Evolutionary conservation across 1,139 yeast species (phyloP).

Genomic region (Kluyveromyces sp.): DNA sequence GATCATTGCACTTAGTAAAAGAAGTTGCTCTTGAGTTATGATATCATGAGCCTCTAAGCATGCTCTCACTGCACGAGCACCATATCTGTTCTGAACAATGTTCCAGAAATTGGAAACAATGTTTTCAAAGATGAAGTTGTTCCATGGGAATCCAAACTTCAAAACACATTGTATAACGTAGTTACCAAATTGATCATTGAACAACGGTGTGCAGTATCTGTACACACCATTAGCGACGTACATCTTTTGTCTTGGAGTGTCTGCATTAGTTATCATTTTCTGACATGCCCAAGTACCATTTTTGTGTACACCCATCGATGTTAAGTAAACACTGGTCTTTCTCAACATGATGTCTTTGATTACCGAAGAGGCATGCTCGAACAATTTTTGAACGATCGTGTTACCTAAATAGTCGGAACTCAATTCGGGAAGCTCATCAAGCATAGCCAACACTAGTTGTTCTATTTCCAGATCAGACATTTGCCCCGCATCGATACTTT

Average conservation of each 20-base stretch:
- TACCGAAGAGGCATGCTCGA: constrained; percentile 62
- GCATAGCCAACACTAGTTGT: constrained; percentile 75
- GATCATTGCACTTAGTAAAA: constrained; percentile 73
- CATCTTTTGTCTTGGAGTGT: constrained; percentile 60
- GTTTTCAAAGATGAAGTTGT: constrained; percentile 83
- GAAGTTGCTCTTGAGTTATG: constrained; percentile 58
- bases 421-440: constrained; percentile 83
- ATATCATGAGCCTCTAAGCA: constrained; percentile 69
- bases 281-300: constrained; percentile 99
- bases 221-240: constrained; percentile 64
- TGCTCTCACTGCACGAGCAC: constrained; percentile 91
- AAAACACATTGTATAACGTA: constrained; percentile 92
- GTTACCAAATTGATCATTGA: constrained; percentile 94
- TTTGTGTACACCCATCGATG: constrained; percentile 91
- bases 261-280: constrained; percentile 76
- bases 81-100: constrained; percentile 84
- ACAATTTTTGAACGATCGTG: constrained; percentile 88
- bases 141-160: constrained; percentile 81
- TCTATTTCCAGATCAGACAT: constrained; percentile 55
- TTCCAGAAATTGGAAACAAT: constrained; percentile 73
- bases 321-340: constrained; percentile 68
- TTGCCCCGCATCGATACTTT: constrained; percentile 41
- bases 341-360: constrained; percentile 78
- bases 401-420: constrained; percentile 93
- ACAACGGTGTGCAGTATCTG: constrained; percentile 78